Conservation (phyloP, 306 rosid genomes). For the Purshia tridentata region DNA sequence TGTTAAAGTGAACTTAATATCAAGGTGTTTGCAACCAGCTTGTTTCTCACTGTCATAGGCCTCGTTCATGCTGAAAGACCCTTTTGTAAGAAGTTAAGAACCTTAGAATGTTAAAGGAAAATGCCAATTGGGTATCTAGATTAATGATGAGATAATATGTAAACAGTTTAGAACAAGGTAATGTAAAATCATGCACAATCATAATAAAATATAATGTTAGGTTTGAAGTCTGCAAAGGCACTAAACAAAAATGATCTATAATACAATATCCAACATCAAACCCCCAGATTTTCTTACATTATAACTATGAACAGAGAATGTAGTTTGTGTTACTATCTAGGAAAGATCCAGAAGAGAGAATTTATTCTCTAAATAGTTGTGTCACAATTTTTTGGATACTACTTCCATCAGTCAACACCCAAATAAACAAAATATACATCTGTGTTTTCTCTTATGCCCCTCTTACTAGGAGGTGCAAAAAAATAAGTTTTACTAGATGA, state of each 20-base stretch:
- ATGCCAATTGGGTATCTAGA: not conserved
- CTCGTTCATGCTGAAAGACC: not conserved
- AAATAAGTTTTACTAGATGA: not conserved
- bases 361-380: not conserved
- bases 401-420: not conserved
- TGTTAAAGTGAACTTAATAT: slow-evolving; percentile 1
- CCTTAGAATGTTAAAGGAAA: not conserved
- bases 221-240: not conserved
- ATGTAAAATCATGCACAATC: not conserved
- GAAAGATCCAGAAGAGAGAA: not conserved
- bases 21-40: not conserved
- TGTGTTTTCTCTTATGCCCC: not conserved
- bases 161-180: not conserved
- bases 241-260: not conserved
- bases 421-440: not conserved
- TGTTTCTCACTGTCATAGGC: not conserved
- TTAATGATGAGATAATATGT: not conserved
- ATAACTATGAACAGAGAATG: not conserved
- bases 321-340: not conserved
- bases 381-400: not conserved
- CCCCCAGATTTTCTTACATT: not conserved
- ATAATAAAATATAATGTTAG: not conserved
- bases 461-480: not conserved
- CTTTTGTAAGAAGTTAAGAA: not conserved
- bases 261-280: not conserved